phyloP scores from a whole-genome alignment of 257 asterid genomes.

The Haberlea rhodopensis region DNA sequence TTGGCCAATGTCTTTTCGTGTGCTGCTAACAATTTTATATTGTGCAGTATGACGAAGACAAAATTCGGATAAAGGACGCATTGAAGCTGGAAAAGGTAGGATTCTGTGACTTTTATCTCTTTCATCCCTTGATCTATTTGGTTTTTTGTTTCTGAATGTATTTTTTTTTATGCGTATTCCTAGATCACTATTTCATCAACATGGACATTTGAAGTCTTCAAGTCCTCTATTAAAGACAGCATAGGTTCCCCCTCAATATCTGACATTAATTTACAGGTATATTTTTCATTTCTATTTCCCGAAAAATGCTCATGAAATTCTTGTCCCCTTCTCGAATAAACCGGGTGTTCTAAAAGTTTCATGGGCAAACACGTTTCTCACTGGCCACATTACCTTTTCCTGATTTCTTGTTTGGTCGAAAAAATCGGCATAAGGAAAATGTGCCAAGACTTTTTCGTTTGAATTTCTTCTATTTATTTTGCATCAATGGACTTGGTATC shows the following conservation, averaged over 20 bases:
- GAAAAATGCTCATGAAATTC: neutral
- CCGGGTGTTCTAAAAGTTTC: neutral
- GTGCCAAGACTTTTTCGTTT: neutral
- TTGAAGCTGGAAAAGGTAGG: conserved; percentile 75
- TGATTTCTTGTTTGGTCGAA: neutral
- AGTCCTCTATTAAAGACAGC: conserved; percentile 49
- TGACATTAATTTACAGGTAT: conserved; percentile 81
- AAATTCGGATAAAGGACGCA: conserved; percentile 62
- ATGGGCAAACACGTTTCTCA: neutral
- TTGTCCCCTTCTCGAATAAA: conserved; percentile 1
- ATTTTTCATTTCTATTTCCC: conserved; percentile 15
- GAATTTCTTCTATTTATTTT: neutral
- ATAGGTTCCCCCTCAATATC: conserved; percentile 47
- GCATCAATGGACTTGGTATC: neutral
- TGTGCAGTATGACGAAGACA: conserved; percentile 83
- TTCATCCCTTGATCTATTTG: conserved; percentile 15
- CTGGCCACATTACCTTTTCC: neutral
- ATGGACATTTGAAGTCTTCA: conserved; percentile 79
- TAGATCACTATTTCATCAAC: conserved; percentile 65
- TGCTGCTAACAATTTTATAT: conserved; percentile 21
- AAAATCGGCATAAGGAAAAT: neutral
- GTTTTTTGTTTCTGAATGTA: conserved; percentile 17
- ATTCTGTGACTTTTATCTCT: conserved; percentile 15
- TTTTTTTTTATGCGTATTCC: conserved; percentile 24
- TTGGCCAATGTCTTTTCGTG: neutral